Percentiles rank a stretch among this genome's conserved stretches.
These are phyloP conservation scores for Batrachochytrium dendrobatidis DNA, from an alignment of 371 early-diverging fungal genomes.

Conservation along the genomic window DNA sequence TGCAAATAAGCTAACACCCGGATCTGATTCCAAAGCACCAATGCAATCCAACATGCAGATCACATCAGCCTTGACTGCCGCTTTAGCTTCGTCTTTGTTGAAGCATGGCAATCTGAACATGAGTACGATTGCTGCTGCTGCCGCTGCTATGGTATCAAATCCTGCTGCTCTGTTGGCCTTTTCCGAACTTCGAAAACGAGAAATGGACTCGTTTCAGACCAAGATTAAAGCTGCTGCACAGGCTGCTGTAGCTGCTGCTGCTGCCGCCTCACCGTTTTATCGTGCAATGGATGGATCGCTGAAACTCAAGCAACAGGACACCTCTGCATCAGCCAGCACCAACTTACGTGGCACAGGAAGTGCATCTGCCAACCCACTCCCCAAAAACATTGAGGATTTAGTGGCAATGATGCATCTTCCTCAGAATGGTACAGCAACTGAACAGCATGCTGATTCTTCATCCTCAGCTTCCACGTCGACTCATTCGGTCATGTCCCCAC, in stretches of 20 bases:
- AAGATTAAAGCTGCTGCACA: slow-evolving; percentile 16
- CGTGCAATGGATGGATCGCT: slow-evolving; percentile 5
- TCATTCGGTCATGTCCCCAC: background rate
- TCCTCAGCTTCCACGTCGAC: background rate
- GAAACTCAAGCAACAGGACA: slow-evolving; percentile 3
- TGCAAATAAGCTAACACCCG: background rate
- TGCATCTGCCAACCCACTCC: background rate
- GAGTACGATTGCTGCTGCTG: slow-evolving; percentile 9
- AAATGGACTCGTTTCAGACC: slow-evolving; percentile 9
- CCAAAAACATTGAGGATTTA: background rate
- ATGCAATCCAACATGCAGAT: slow-evolving; percentile 1
- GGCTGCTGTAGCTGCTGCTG: slow-evolving; percentile 8
- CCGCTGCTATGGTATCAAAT: slow-evolving; percentile 11
- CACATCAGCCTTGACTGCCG: slow-evolving; percentile 1
- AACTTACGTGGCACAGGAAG: background rate
- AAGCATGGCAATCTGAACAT: slow-evolving; percentile 4
- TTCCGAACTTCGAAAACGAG: slow-evolving; percentile 10
- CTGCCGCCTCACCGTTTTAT: slow-evolving; percentile 4
- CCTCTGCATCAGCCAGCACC: background rate
- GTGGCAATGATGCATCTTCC: background rate
- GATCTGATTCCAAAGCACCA: background rate
- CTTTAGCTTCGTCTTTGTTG: slow-evolving; percentile 2
- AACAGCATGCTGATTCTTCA: background rate
- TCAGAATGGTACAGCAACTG: too few relatives aligned
- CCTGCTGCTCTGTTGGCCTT: slow-evolving; percentile 10